Evolutionary conservation across 176 grass and related monocot genomes (phyloP).

Genomic region (Phoenix dactylifera): DNA sequence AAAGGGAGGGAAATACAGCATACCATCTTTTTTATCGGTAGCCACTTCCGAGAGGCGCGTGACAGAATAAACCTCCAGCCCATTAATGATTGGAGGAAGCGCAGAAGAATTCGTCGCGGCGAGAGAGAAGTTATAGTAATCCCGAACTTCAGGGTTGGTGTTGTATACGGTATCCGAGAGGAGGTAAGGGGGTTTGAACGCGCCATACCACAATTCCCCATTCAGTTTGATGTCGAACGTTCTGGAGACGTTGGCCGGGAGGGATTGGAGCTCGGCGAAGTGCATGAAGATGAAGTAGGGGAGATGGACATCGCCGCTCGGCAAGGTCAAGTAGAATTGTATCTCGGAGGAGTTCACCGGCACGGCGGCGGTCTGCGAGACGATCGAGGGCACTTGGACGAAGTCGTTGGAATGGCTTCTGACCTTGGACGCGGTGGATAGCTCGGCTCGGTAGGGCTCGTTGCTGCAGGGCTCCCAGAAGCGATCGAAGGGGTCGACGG

Average conservation of each 20-base stretch:
- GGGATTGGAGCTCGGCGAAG: conserved; percentile 1
- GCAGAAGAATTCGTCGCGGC: not conserved
- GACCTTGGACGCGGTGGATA: accelerated
- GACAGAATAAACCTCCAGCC: conserved; percentile 6
- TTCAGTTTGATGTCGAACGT: not conserved
- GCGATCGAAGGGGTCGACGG: too few relatives aligned
- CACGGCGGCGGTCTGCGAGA: not conserved
- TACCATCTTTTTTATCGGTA: conserved; percentile 10
- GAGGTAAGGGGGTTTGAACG: too few relatives aligned
- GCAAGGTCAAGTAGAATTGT: not conserved
- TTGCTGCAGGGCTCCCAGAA: too few relatives aligned
- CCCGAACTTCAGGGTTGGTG: too few relatives aligned
- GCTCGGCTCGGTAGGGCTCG: too few relatives aligned
- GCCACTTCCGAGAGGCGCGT: not conserved
- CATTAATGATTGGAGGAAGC: conserved; percentile 19
- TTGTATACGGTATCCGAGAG: too few relatives aligned
- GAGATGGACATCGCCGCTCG: accelerated
- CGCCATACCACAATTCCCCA: too few relatives aligned
- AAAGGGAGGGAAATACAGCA: not conserved
- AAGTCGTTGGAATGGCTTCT: not conserved
- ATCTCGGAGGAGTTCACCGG: not conserved
- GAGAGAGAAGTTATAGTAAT: too few relatives aligned
- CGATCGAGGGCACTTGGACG: not conserved
- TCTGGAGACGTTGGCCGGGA: not conserved
- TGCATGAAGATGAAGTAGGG: conserved; percentile 4